Evolutionary conservation across 192 early-diverging fungal genomes (phyloP).

Genomic region (Podila epigama): DNA sequence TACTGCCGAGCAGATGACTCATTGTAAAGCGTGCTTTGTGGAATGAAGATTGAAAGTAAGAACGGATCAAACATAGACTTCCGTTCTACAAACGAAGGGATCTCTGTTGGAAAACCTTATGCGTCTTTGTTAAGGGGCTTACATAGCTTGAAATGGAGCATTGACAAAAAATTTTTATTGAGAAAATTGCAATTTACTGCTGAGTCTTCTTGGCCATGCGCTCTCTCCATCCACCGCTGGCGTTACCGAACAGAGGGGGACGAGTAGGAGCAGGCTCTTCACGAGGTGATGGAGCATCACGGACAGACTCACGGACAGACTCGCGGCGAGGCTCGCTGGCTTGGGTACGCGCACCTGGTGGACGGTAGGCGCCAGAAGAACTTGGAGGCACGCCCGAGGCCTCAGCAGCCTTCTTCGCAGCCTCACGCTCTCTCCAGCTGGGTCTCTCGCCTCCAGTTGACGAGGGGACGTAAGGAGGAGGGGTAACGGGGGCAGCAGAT

Average conservation of each 20-base stretch:
- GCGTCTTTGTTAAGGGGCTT: too few species aligned
- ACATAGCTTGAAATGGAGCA: too few species aligned
- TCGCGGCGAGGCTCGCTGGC: conserved; percentile 22
- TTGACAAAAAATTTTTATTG: too few species aligned
- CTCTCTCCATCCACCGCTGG: conserved; percentile 38
- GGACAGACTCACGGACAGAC: neutral
- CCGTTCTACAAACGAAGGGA: too few species aligned
- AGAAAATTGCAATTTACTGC: neutral
- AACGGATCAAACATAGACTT: too few species aligned
- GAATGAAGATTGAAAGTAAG: too few species aligned
- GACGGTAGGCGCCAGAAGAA: conserved; percentile 26
- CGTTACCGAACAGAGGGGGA: conserved; percentile 17
- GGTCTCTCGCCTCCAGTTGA: conserved; percentile 39
- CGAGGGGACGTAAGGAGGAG: conserved; percentile 28
- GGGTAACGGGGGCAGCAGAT: conserved; percentile 30
- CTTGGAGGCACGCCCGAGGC: conserved; percentile 3
- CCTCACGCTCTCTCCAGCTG: conserved; percentile 43
- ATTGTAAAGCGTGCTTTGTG: too few species aligned
- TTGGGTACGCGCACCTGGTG: conserved; percentile 24
- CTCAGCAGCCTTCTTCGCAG: conserved; percentile 26
- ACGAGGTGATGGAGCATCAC: conserved; percentile 6
- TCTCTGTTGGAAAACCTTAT: too few species aligned
- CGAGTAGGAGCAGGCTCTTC: conserved; percentile 19
- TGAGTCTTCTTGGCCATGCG: conserved; percentile 35
- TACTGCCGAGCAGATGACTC: too few species aligned